Base-by-base conservation (phyloP, 768 basidiomycete species). In the Tylopilus sp. region DNA sequence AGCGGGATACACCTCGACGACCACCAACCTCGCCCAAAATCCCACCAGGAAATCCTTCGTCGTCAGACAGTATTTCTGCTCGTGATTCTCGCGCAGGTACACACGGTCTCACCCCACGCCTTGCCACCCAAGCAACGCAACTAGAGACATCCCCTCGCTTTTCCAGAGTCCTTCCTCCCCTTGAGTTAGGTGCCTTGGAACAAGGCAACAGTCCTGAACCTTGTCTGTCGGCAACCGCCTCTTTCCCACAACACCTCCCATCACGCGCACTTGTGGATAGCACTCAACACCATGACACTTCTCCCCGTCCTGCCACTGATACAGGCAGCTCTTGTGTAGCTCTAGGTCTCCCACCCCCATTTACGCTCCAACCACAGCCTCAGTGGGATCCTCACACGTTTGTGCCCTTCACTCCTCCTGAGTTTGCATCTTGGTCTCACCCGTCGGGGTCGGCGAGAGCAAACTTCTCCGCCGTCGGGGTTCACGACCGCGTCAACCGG, bases 331-430 rank as follows among this genome's bases (percentile, higher is more conserved):
- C 46, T 11, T 35, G 59, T 23, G 21, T 38, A 20, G 39, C 30
- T 18, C 55, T 54, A 18, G 56, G 50, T 47, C 64, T 78, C 35
- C 70, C 77, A 0, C 76, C 85, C 15, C 86, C 86, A 3, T 86
- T 81, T 60, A 79, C 82, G 10, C 69, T 88, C 4, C 82, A 87
- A 62, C 86, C 86, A 3, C 71, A 69, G 47, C 85, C 85, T 1
- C 83, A 80, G 45, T 87, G 86, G 85, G 79, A 83, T 50, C 71
- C 68, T 38, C 65, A 70, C 3, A 60, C 72, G 0, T 77, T 75
- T 61, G 51, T 63, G 22, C 63, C 75, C 9, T 58, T 64, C 53
- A 71, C 73, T 6, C 65, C 74, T 55, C 71, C 70, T 52, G 58
- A 69, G 57, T 54, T 75, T 63, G 46, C 69, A 43, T 59, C 68